Base-by-base conservation (phyloP, 176 grass and related monocot species). In the Microstegium vimineum region DNA sequence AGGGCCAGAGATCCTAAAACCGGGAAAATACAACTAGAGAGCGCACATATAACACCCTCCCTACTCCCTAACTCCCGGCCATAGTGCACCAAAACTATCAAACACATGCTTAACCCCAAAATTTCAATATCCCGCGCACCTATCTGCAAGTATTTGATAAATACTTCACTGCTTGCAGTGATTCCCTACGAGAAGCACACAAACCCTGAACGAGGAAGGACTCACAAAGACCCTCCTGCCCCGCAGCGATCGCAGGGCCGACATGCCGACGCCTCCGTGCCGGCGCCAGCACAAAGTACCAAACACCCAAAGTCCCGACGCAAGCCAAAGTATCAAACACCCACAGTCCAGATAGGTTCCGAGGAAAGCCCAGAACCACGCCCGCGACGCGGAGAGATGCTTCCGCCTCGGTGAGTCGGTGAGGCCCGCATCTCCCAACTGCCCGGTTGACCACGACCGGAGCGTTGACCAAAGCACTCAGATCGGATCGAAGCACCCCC, bases 401-500 rank as follows among this genome's bases (percentile, higher is more conserved):
- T 76, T 36, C 51, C 73, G 5, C 32, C 22, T 38, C 3, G 33
- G 73, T 32, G 22, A 25, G 49, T 38, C 3, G 33, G 73, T 32
- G 22, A 25, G 49, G 57, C 18, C 49, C 20, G 33, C 51, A 56
- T 27, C 61, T 12, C 30, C 31, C 2, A 8, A 27, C 26, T 30
- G 70, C 42, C 8, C 42, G 27, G 43, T 73, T 73, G 70, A 49
- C 70, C 69, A 10, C 26, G 70, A 49, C 70, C 42, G 25, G 7
- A 62, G 61, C 78, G 85, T 87, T 81, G 85, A 87, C 85, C 71
- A 26, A 13, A 49, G 40, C 46, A 45, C 62, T 66, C 28, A 80
- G 81, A 88, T 88, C 86, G 31, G 81, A 80, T 74, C 81, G 72
- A 69, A 47, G 61, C 61, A 63, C 11, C 61, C 59, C 71, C 11